These are phyloP conservation scores for Debaryomyces nepalensis DNA, from an alignment of 1,139 yeast species.

Conservation along the genomic window DNA sequence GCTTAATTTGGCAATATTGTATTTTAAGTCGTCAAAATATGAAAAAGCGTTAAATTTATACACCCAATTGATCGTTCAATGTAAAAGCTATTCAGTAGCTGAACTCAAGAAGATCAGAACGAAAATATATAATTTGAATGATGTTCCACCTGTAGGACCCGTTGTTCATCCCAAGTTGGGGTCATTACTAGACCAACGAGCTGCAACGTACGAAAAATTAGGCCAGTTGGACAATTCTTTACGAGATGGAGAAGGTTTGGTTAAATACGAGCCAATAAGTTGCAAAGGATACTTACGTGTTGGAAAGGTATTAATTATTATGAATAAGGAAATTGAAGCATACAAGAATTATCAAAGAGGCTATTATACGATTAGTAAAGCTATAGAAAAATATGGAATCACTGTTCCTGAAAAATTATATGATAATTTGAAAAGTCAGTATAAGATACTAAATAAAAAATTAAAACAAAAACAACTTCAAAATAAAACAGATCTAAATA, in stretches of 20 bases:
- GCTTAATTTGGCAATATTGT: conserved; percentile 35
- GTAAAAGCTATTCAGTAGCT: conserved; percentile 21
- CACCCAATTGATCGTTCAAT: conserved; percentile 23
- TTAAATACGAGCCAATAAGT: conserved; percentile 55
- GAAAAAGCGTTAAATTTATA: conserved; percentile 33
- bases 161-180: conserved; percentile 33
- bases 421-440: conserved; percentile 30
- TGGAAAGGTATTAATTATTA: conserved; percentile 46
- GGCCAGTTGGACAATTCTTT: conserved; percentile 45
- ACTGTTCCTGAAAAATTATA: conserved; percentile 34
- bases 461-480: conserved; percentile 23
- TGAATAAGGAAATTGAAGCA: conserved; percentile 45
- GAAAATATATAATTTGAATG: conserved; percentile 24
- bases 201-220: conserved; percentile 63
- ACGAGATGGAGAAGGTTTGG: conserved; percentile 47
- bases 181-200: conserved; percentile 51
- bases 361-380: conserved; percentile 35
- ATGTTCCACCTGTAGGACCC: conserved; percentile 35
- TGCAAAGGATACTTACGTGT: conserved; percentile 63
- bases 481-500: not conserved
- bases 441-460: conserved; percentile 27
- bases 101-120: conserved; percentile 26
- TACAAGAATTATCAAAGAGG: conserved; percentile 49
- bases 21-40: conserved; percentile 37
- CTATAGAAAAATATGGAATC: conserved; percentile 27